Evolutionary conservation across 495 filamentous ascomycete genomes (phyloP).

Genomic region (Tirmania nivea): DNA sequence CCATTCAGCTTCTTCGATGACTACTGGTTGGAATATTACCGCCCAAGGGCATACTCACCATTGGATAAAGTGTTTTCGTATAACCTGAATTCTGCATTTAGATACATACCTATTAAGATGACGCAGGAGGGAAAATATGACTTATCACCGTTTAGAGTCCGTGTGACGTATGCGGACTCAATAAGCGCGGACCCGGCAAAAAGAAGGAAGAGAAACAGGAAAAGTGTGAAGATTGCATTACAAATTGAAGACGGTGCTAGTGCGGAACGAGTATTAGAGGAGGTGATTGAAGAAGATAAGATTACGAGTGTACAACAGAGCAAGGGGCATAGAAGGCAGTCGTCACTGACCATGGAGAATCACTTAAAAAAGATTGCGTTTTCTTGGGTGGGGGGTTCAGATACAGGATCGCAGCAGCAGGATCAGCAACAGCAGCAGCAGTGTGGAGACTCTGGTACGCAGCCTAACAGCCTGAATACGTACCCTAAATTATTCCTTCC

Average conservation of each 20-base stretch:
- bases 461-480: too few relatives aligned
- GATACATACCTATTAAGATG: conserved; percentile 46
- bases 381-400: background rate
- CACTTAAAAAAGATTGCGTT: background rate
- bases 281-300: background rate
- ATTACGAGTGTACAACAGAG: background rate
- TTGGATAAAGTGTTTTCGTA: conserved; percentile 76
- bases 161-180: conserved; percentile 20
- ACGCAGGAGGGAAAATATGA: conserved; percentile 53
- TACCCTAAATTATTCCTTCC: conserved; percentile 11
- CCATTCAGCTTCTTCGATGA: conserved; percentile 60
- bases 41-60: conserved; percentile 62
- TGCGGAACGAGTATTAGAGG: background rate
- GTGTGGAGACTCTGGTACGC: background rate
- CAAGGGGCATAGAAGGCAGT: background rate
- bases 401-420: background rate
- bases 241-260: background rate
- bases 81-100: conserved; percentile 69
- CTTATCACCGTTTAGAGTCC: conserved; percentile 62
- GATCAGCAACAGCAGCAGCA: background rate
- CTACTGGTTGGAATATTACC: conserved; percentile 97
- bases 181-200: background rate
- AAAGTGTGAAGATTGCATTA: background rate
- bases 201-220: conserved; percentile 11
- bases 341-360: background rate